Percentiles rank a stretch among this genome's conserved stretches.
These are phyloP conservation scores for Reticulascus tulasneorum DNA, from an alignment of 2,329 filamentous ascomycete genomes.

Conservation along the genomic window DNA sequence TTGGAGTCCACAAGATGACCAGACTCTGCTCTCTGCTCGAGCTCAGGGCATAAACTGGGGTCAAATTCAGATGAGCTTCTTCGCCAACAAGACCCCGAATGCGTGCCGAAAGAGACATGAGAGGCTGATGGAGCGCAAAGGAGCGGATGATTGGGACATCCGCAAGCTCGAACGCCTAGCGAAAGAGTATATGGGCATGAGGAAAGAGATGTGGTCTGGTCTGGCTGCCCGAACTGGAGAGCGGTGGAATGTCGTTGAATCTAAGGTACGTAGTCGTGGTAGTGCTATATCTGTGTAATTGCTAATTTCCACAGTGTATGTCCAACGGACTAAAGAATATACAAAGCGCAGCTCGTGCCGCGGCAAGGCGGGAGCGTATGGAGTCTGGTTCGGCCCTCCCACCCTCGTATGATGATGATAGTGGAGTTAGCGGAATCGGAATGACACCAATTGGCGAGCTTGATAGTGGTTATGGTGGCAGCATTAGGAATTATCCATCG, in stretches of 20 bases:
- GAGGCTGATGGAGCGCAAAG: slow-evolving; percentile 71
- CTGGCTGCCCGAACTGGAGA: slow-evolving; percentile 74
- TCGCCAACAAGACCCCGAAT: slow-evolving; percentile 73
- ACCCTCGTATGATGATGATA: slow-evolving; percentile 62
- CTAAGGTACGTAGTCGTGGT: slow-evolving; percentile 44
- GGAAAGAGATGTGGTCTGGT: slow-evolving; percentile 76
- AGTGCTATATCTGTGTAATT: not conserved
- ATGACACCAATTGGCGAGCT: slow-evolving; percentile 57
- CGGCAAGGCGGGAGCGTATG: slow-evolving; percentile 60
- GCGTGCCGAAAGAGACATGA: slow-evolving; percentile 89
- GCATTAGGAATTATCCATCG: no score
- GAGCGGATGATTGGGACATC: slow-evolving; percentile 74
- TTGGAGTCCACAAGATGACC: slow-evolving; percentile 73
- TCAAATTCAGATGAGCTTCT: slow-evolving; percentile 72
- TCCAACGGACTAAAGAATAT: slow-evolving; percentile 79
- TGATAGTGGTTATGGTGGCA: no score
- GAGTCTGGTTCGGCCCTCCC: slow-evolving; percentile 40
- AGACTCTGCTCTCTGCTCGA: slow-evolving; percentile 66
- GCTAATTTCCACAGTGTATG: slow-evolving; percentile 59
- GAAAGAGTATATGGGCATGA: slow-evolving; percentile 72
- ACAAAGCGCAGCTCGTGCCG: slow-evolving; percentile 63
- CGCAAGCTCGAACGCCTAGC: slow-evolving; percentile 71
- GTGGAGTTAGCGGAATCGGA: slow-evolving; percentile 61
- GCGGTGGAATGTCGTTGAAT: slow-evolving; percentile 70
- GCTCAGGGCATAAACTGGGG: slow-evolving; percentile 78